phyloP scores from a whole-genome alignment of 805 yeast genomes.

The Ogataea degrootiae region DNA sequence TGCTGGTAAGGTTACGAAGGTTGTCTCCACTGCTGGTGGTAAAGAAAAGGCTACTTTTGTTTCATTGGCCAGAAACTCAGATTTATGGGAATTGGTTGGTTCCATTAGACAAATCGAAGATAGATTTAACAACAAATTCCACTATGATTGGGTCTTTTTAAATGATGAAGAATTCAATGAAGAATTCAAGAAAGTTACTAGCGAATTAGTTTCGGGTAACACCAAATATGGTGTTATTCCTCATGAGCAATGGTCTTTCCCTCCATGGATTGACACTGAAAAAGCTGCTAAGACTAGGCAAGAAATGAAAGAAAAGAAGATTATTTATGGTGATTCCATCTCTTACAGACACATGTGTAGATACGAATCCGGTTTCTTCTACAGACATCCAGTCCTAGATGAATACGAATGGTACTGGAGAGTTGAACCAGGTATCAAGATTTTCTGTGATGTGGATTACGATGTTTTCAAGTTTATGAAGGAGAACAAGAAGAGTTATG shows the following conservation, averaged over 20 bases:
- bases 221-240: slow-evolving; percentile 78
- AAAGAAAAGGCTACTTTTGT: slow-evolving; percentile 77
- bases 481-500: slow-evolving; percentile 69
- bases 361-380: slow-evolving; percentile 86
- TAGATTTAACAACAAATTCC: slow-evolving; percentile 73
- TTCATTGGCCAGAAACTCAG: slow-evolving; percentile 73
- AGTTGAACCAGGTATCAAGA: slow-evolving; percentile 81
- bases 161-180: slow-evolving; percentile 83
- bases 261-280: slow-evolving; percentile 72
- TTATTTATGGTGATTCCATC: slow-evolving; percentile 62
- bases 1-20: slow-evolving; percentile 1
- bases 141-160: slow-evolving; percentile 93
- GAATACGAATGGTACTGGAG: slow-evolving; percentile 94
- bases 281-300: slow-evolving; percentile 55
- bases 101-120: slow-evolving; percentile 82
- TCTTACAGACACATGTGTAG: slow-evolving; percentile 91
- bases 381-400: slow-evolving; percentile 65
- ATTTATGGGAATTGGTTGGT: slow-evolving; percentile 53
- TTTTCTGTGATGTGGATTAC: slow-evolving; percentile 77
- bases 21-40: slow-evolving; percentile 12
- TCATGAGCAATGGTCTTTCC: slow-evolving; percentile 83
- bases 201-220: slow-evolving; percentile 67
- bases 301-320: slow-evolving; percentile 43
- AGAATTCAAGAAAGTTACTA: slow-evolving; percentile 68
- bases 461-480: slow-evolving; percentile 80